phyloP scores from a whole-genome alignment of 768 basidiomycete species.

The Pleurotus citrinopileatus region DNA sequence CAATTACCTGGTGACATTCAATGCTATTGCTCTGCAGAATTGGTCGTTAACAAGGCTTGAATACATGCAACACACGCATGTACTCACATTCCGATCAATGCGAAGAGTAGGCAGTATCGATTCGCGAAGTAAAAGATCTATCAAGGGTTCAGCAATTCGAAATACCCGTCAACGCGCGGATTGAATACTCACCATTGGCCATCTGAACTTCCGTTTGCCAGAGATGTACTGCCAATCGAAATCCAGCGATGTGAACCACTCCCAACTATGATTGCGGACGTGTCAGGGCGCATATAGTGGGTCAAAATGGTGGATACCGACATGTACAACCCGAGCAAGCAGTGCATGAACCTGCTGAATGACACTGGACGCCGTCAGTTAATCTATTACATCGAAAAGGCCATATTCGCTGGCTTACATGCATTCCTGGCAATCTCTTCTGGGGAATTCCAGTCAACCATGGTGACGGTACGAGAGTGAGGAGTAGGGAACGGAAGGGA shows the following conservation, averaged over 20 bases:
- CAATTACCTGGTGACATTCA: slow-evolving; percentile 53
- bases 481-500: slow-evolving; percentile 13
- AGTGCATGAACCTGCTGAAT: slow-evolving; percentile 58
- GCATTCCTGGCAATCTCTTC: slow-evolving; percentile 45
- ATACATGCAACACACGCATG: slow-evolving; percentile 6
- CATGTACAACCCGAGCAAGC: slow-evolving; percentile 59
- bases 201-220: slow-evolving; percentile 54
- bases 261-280: slow-evolving; percentile 47
- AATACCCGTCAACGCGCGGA: background rate
- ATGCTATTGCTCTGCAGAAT: slow-evolving; percentile 44
- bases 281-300: background rate
- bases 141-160: background rate
- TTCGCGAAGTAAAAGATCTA: slow-evolving; percentile 71
- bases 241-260: slow-evolving; percentile 56
- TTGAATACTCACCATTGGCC: slow-evolving; percentile 55
- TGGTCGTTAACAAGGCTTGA: slow-evolving; percentile 8
- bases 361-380: slow-evolving; percentile 26
- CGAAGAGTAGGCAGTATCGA: slow-evolving; percentile 62
- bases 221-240: slow-evolving; percentile 66
- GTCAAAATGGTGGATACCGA: slow-evolving; percentile 22
- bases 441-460: slow-evolving; percentile 59
- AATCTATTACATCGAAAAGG: slow-evolving; percentile 4
- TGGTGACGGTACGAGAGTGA: background rate
- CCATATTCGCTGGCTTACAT: slow-evolving; percentile 27
- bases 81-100: slow-evolving; percentile 68